Percentiles rank a stretch among this genome's conserved stretches.
Evolutionary conservation across 225 moss, liverwort and hornwort genomes (phyloP).

Genomic region (Polytrichum commune): DNA sequence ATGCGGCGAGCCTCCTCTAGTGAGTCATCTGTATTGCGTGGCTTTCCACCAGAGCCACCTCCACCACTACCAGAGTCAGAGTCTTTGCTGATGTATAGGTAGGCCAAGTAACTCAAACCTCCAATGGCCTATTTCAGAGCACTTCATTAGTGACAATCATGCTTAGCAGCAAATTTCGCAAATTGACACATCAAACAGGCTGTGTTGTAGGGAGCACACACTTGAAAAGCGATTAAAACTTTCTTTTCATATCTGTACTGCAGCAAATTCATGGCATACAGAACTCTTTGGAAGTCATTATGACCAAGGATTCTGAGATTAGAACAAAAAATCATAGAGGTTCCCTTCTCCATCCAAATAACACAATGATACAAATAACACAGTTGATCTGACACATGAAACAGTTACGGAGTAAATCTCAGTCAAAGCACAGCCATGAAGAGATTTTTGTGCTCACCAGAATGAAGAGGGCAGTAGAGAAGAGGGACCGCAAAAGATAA

Average conservation of each 20-base stretch:
- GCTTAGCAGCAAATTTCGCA: background rate
- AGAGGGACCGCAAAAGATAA: constrained; percentile 60
- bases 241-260: too few relatives aligned
- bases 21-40: constrained; percentile 52
- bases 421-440: too few relatives aligned
- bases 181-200: background rate
- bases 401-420: too few relatives aligned
- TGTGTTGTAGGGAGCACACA: background rate
- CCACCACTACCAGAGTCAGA: constrained; percentile 48
- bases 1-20: constrained; percentile 85
- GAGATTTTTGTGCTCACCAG: constrained; percentile 42
- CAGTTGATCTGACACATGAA: too few relatives aligned
- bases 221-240: background rate
- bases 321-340: too few relatives aligned
- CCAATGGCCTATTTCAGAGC: constrained; percentile 69
- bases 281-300: too few relatives aligned
- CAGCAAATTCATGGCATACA: background rate
- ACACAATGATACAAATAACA: too few relatives aligned
- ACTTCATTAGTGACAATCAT: constrained; percentile 13
- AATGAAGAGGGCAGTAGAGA: constrained; percentile 76
- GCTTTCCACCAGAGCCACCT: constrained; percentile 34
- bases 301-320: too few relatives aligned
- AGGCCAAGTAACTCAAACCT: constrained; percentile 68
- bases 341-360: too few relatives aligned
- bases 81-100: constrained; percentile 62